Evolutionary conservation across 179 eudicot genomes (phyloP), one percentile per base, ranked within the genome.

Genomic region (Drosera spatulata): DNA sequence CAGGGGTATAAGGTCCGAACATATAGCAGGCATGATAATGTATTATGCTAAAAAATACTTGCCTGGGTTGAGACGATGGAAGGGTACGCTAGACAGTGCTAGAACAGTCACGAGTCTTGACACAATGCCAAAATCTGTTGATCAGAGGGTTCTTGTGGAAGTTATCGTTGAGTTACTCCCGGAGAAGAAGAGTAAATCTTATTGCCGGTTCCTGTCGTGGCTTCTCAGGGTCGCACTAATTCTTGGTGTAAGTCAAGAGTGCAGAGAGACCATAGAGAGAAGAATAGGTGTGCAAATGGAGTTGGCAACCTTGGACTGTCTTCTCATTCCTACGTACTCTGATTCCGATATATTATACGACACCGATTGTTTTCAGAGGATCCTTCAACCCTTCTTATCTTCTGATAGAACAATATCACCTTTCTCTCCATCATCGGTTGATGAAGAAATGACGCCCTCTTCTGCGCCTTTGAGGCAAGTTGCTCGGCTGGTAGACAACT

Each of bases 241-340:
- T 62, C 75, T 93, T 57, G 84, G 83, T 58, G 95, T 83, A 43
- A 75, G 84, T 64, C 69, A 63, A 58, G 57, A 72, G 42, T 89
- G 96, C 64, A 80, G 71, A 63, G 88, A 84, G 22, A 66, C 75
- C 61, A 65, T 93, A 55, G 99, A 89, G 82, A 81, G 77, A 64
- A 86, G 75, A 76, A 85, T 86, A 62, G 99, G 99, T 46, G 62
- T 71, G 81, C 99, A 89, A 65, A 75, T 93, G 49, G 99, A 93
- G 41, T 64, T 86, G 50, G 95, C 96, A 5, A 77, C 81, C 3
- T 69, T 93, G 41, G 96, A 89, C 72, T 70, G 86, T 55, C 80
- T 93, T 43, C 68, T 93, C 61, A 88, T 93, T 63, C 99, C 99
- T 68, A 76, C 76, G 63, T 93, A 93, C 60, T 78, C 90, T 8